Conservation (phyloP, 371 early-diverging fungal species). For the Mortierella sp. region DNA sequence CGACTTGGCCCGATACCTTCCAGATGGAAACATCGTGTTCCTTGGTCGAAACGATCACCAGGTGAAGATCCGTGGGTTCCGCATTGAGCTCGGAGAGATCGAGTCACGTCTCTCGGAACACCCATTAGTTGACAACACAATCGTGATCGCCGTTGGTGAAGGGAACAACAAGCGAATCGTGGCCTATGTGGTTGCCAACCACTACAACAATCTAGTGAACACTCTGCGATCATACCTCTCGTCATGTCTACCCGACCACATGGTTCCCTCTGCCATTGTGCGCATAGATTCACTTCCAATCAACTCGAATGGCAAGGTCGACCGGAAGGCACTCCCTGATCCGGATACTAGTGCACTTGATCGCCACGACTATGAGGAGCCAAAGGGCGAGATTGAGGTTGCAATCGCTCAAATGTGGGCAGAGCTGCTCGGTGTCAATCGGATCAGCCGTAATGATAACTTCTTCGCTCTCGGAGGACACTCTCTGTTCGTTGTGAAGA, state of each 20-base stretch:
- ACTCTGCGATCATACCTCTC: slow-evolving; percentile 7
- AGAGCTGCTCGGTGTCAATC: slow-evolving; percentile 2
- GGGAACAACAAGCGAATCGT: slow-evolving; percentile 9
- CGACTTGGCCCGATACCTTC: slow-evolving; percentile 45
- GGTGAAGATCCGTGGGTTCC: slow-evolving; percentile 57
- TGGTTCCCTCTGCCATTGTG: slow-evolving; percentile 16
- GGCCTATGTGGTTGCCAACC: slow-evolving; percentile 16
- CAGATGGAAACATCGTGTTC: slow-evolving; percentile 46
- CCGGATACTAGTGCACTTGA: background rate
- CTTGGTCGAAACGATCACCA: slow-evolving; percentile 37
- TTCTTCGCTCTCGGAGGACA: slow-evolving; percentile 24
- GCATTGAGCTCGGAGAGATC: slow-evolving; percentile 57
- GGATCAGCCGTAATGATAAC: slow-evolving; percentile 13
- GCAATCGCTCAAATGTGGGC: slow-evolving; percentile 6
- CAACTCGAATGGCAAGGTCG: slow-evolving; percentile 13
- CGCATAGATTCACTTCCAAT: slow-evolving; percentile 16
- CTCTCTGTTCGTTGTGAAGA: slow-evolving; percentile 8
- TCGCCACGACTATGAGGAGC: slow-evolving; percentile 1
- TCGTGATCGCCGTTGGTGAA: slow-evolving; percentile 4
- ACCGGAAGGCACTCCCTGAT: slow-evolving; percentile 2
- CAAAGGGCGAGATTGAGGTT: slow-evolving; percentile 5
- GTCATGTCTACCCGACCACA: slow-evolving; percentile 9
- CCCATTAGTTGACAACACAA: slow-evolving; percentile 1
- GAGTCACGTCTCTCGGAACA: slow-evolving; percentile 17
- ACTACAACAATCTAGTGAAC: background rate